phyloP scores from a whole-genome alignment of 2,329 filamentous ascomycete species.

The Trichoderma koningii region DNA sequence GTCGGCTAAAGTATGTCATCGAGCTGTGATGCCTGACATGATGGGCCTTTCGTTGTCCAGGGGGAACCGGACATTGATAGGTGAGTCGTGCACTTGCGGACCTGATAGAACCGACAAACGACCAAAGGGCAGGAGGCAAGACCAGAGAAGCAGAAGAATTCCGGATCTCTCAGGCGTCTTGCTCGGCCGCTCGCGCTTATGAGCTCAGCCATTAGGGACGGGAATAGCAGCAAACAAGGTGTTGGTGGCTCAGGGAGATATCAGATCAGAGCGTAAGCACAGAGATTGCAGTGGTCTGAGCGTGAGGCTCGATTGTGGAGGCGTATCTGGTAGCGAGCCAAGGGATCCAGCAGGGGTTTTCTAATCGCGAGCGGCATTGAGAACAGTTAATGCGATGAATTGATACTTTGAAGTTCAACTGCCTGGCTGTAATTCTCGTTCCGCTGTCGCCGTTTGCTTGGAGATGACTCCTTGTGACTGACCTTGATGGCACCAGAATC shows the following conservation, averaged over 20 bases:
- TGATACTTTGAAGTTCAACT: not conserved
- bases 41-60: not conserved
- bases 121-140: not conserved
- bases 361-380: not conserved
- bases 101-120: not conserved
- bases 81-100: too few relatives aligned
- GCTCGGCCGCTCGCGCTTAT: not conserved
- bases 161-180: not conserved
- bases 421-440: not conserved
- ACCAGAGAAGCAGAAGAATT: not conserved
- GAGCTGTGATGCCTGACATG: not conserved
- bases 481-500: too few relatives aligned
- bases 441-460: not conserved
- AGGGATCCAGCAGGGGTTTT: not conserved
- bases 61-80: not conserved
- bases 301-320: slow-evolving; percentile 19
- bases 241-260: slow-evolving; percentile 11
- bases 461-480: not conserved
- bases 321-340: not conserved
- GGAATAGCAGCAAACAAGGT: slow-evolving; percentile 1
- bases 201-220: not conserved
- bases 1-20: slow-evolving; percentile 7
- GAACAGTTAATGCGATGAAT: not conserved
- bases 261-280: slow-evolving; percentile 24
- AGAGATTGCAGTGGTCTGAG: slow-evolving; percentile 25